Percentiles rank a stretch among this genome's conserved stretches.
These are phyloP conservation scores for Botryotinia calthae DNA, from an alignment of 2,329 filamentous ascomycete genomes.

Conservation along the genomic window DNA sequence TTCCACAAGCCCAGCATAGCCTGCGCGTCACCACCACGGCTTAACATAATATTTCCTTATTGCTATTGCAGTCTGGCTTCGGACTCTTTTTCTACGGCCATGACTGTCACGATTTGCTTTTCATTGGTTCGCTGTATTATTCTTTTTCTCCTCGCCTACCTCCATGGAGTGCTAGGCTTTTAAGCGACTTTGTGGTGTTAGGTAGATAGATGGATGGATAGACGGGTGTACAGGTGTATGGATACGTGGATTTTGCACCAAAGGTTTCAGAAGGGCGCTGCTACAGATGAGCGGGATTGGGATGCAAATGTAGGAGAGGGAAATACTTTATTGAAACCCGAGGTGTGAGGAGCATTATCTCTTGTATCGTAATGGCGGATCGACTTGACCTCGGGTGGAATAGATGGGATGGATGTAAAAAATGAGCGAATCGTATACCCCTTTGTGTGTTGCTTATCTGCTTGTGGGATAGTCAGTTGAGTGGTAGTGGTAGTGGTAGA, in stretches of 20 bases:
- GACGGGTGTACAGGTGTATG: neutral
- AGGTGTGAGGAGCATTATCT: neutral
- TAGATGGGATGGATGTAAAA: neutral
- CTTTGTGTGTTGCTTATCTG: conserved; percentile 6
- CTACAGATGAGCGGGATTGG: neutral
- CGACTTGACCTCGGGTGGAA: neutral
- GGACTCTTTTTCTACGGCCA: conserved; percentile 14
- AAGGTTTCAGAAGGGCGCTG: neutral
- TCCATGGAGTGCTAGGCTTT: neutral
- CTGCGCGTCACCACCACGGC: conserved; percentile 13
- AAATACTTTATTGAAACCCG: neutral
- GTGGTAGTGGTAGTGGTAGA: neutral
- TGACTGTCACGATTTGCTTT: conserved; percentile 18
- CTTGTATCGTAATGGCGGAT: neutral
- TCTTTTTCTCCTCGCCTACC: conserved; percentile 1
- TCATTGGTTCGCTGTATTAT: conserved; percentile 10
- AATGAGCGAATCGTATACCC: conserved; percentile 7
- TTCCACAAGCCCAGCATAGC: neutral
- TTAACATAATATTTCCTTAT: conserved; percentile 11
- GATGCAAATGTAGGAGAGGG: neutral
- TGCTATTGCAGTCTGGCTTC: conserved; percentile 2
- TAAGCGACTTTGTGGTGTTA: conserved; percentile 6
- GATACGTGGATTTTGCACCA: neutral
- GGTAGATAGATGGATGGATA: neutral
- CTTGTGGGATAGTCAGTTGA: neutral